phyloP scores from a whole-genome alignment of 169 alveolate genomes.

The Plasmodium vivax region DNA sequence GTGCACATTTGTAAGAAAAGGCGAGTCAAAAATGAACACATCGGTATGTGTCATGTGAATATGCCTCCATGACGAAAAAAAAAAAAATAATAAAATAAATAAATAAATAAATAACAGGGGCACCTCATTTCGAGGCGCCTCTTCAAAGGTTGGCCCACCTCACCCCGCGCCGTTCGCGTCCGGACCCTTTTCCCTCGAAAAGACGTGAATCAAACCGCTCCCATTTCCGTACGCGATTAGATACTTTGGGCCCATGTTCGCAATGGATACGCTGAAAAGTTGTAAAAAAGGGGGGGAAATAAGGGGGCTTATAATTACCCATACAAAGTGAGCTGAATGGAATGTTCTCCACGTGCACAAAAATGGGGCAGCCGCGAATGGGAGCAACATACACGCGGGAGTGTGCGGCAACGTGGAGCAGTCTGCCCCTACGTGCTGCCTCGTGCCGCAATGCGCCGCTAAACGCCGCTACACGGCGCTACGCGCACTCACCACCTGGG shows the following conservation, averaged over 20 bases:
- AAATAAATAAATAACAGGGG: not conserved
- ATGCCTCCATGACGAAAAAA: not conserved
- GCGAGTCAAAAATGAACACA: not conserved
- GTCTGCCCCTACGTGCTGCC: not conserved
- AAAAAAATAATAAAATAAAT: not conserved
- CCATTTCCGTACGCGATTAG: constrained; percentile 53
- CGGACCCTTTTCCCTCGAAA: constrained; percentile 1
- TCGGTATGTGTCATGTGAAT: not conserved
- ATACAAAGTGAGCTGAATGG: not conserved
- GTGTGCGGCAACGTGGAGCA: not conserved
- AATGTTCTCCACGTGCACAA: not conserved
- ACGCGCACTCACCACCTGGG: constrained; percentile 30
- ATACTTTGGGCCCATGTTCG: constrained; percentile 18
- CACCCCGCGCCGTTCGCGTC: not conserved
- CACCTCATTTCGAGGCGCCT: not conserved
- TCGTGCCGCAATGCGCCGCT: not conserved
- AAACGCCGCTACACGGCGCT: not conserved
- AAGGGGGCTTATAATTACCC: not conserved
- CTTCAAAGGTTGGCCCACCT: not conserved
- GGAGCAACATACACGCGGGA: not conserved
- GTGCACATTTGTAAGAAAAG: not conserved
- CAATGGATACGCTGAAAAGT: constrained; percentile 42
- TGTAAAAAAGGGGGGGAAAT: constrained; percentile 1
- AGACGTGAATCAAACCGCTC: constrained; percentile 29
- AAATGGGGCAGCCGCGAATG: not conserved